A percentile compares a stretch with the other conserved stretches of the same genome.
Conservation (phyloP, 257 asterid species). For the Solanum okadae region DNA sequence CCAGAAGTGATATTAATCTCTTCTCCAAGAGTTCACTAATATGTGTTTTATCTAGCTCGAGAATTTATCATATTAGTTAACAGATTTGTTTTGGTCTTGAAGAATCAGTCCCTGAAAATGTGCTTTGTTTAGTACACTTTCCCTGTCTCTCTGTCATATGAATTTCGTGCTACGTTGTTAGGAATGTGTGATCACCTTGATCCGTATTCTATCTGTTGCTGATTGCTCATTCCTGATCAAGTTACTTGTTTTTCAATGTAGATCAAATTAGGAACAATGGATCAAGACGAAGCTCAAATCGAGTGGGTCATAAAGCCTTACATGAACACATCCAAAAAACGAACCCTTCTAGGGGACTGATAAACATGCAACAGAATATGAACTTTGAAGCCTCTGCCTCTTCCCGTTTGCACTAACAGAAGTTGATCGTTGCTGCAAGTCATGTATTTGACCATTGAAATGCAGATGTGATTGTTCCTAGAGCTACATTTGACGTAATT, state of each 20-base stretch:
- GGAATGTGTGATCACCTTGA: neutral
- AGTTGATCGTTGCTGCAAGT: neutral
- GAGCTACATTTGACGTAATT: neutral
- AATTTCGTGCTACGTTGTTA: neutral
- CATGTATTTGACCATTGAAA: neutral
- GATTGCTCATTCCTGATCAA: neutral
- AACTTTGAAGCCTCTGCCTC: neutral
- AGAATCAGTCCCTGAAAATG: neutral
- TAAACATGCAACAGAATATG: neutral
- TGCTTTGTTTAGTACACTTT: neutral
- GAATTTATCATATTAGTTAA: neutral
- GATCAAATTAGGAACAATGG: constrained; percentile 79
- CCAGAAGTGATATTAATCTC: neutral
- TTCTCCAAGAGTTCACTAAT: neutral
- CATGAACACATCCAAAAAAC: constrained; percentile 55
- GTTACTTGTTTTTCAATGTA: constrained; percentile 3
- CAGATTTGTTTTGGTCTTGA: neutral
- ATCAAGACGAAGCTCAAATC: constrained; percentile 71
- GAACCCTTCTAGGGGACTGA: constrained; percentile 40
- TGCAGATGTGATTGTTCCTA: neutral
- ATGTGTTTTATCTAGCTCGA: neutral
- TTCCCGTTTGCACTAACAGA: neutral
- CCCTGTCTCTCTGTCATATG: neutral
- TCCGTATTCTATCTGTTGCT: neutral
- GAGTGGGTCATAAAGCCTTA: constrained; percentile 63